Conservation (phyloP, 192 early-diverging fungal species). For the Entrophospora sp. region DNA sequence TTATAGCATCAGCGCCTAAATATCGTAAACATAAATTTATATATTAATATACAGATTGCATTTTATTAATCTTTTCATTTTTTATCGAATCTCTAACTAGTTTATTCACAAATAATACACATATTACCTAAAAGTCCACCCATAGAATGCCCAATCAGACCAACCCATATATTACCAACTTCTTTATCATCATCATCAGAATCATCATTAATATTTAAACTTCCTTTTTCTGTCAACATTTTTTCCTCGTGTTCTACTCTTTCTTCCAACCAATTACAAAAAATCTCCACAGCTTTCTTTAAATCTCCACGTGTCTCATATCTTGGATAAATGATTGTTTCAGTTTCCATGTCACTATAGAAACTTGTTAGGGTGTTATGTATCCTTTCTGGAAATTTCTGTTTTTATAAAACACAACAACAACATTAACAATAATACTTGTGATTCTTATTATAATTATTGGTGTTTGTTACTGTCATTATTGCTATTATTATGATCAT, state of each 20-base stretch:
- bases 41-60: no score
- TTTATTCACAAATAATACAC: neutral
- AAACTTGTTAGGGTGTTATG: slow-evolving; percentile 36
- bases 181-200: neutral
- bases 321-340: slow-evolving; percentile 43
- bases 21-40: neutral
- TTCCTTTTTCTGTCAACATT: no score
- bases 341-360: slow-evolving; percentile 29
- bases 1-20: slow-evolving; percentile 42
- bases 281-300: slow-evolving; percentile 34
- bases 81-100: no score
- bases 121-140: slow-evolving; percentile 53
- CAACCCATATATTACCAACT: slow-evolving; percentile 24
- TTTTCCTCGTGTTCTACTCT: slow-evolving; percentile 27
- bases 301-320: slow-evolving; percentile 50
- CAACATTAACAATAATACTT: no score
- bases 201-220: neutral
- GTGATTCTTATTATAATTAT: no score
- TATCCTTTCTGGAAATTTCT: slow-evolving; percentile 47
- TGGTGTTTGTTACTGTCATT: no score
- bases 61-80: no score
- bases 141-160: slow-evolving; percentile 44
- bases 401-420: no score
- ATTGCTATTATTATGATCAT: neutral
- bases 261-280: slow-evolving; percentile 41